Percentiles rank a stretch among this genome's conserved stretches.
Conservation (phyloP, 805 yeast species). For the Metschnikowia baotianmanensis region DNA sequence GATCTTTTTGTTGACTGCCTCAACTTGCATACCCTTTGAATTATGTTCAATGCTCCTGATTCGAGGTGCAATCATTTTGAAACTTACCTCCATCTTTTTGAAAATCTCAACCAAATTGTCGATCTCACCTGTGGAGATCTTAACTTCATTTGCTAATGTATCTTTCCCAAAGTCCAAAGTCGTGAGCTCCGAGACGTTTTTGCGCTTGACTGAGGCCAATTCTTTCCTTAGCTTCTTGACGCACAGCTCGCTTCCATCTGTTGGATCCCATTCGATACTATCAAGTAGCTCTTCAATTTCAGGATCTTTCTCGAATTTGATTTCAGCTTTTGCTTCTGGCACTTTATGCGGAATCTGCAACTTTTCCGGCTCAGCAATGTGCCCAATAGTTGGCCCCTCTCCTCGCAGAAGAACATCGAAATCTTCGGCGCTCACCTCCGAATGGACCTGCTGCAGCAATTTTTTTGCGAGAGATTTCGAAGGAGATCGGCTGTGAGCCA, state of each 20-base stretch:
- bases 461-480: constrained; percentile 1
- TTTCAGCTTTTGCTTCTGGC: constrained; percentile 3
- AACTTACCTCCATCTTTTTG: constrained; percentile 40
- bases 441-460: constrained; percentile 3
- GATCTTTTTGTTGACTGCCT: constrained; percentile 75
- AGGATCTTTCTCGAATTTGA: constrained; percentile 32
- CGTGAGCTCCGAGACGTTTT: constrained; percentile 50
- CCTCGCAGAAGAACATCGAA: background rate
- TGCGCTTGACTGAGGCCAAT: constrained; percentile 59
- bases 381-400: background rate
- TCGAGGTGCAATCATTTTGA: constrained; percentile 53
- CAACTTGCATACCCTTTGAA: constrained; percentile 80
- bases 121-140: constrained; percentile 33
- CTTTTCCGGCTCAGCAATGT: constrained; percentile 1
- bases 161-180: constrained; percentile 35
- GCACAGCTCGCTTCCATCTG: constrained; percentile 60
- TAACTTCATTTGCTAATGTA: constrained; percentile 32
- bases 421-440: background rate
- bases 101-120: constrained; percentile 37
- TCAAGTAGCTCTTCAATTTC: constrained; percentile 67
- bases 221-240: constrained; percentile 58
- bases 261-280: constrained; percentile 72
- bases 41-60: constrained; percentile 69
- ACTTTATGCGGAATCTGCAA: constrained; percentile 1
- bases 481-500: constrained; percentile 7